phyloP scores from a whole-genome alignment of 2,329 filamentous ascomycete species.

The Colletotrichum sp. region DNA sequence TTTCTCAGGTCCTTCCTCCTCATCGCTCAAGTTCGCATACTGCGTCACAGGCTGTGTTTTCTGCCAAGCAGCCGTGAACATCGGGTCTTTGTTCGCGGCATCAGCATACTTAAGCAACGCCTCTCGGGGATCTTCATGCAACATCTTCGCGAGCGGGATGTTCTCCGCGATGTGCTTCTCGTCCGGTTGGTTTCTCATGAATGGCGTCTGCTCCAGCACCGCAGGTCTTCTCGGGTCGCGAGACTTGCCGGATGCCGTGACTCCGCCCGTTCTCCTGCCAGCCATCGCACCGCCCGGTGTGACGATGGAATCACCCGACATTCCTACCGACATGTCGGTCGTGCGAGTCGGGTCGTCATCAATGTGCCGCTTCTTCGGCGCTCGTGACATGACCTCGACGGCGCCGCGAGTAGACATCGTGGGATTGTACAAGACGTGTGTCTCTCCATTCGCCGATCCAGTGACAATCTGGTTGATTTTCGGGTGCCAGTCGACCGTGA shows the following conservation, averaged over 20 bases:
- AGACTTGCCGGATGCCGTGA: constrained; percentile 78
- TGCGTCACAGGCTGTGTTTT: constrained; percentile 90
- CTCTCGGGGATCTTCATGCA: constrained; percentile 94
- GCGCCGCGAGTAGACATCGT: constrained; percentile 81
- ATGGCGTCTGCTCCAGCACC: constrained; percentile 83
- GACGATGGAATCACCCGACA: constrained; percentile 83
- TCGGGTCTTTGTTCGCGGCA: constrained; percentile 87
- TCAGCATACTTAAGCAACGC: constrained; percentile 95
- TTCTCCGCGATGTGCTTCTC: constrained; percentile 86
- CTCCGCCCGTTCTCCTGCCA: constrained; percentile 62
- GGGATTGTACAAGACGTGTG: constrained; percentile 89
- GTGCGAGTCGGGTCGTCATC: constrained; percentile 91
- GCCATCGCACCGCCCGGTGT: constrained; percentile 65
- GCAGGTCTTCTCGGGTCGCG: constrained; percentile 84
- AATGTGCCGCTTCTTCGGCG: constrained; percentile 92
- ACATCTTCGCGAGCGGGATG: constrained; percentile 89
- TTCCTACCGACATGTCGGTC: constrained; percentile 79
- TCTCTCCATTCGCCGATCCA: constrained; percentile 88
- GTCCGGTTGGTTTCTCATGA: constrained; percentile 88
- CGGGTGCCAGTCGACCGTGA: constrained; percentile 88
- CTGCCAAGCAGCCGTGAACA: constrained; percentile 94
- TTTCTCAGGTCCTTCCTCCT: constrained; percentile 25
- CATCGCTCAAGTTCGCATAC: constrained; percentile 85
- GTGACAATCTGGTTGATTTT: constrained; percentile 97
- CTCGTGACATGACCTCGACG: constrained; percentile 87